These are phyloP conservation scores for Salix purpurea DNA, from an alignment of 345 rosid genomes.

Conservation along the genomic window DNA sequence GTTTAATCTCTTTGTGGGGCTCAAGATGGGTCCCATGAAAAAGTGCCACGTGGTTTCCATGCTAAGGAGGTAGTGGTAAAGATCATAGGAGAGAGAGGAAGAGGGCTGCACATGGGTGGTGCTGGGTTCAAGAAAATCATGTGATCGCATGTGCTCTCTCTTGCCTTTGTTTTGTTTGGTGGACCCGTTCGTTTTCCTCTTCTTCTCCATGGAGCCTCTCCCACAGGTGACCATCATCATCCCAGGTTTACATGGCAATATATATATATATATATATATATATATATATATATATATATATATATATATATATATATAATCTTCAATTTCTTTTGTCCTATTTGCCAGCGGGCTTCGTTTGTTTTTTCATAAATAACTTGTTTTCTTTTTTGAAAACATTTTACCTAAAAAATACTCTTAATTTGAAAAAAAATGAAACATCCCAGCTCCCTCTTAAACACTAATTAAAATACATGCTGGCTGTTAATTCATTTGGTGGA, in stretches of 20 bases:
- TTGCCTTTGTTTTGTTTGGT: neutral
- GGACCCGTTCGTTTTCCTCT: neutral
- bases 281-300: neutral
- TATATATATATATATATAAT: neutral
- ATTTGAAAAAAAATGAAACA: too few species aligned
- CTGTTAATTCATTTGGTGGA: too few species aligned
- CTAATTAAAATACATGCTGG: too few species aligned
- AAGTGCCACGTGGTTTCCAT: constrained; percentile 29
- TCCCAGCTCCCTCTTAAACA: too few species aligned
- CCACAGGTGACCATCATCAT: constrained; percentile 11
- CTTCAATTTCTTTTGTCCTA: neutral
- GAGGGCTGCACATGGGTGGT: constrained; percentile 36
- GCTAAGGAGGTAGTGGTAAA: constrained; percentile 10
- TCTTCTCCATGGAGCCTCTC: neutral
- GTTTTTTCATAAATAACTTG: too few species aligned
- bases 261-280: neutral
- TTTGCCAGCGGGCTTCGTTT: neutral
- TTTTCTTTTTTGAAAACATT: too few species aligned
- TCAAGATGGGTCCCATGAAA: constrained; percentile 20
- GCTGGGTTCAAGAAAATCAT: constrained; percentile 42
- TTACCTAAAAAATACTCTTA: too few species aligned
- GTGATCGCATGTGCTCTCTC: constrained; percentile 45
- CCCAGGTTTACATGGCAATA: neutral
- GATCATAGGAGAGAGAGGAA: constrained; percentile 15
- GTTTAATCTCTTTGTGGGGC: constrained; percentile 15